Evolutionary conservation across 805 yeast species (phyloP).

Genomic region (Yarrowia phangngaensis): DNA sequence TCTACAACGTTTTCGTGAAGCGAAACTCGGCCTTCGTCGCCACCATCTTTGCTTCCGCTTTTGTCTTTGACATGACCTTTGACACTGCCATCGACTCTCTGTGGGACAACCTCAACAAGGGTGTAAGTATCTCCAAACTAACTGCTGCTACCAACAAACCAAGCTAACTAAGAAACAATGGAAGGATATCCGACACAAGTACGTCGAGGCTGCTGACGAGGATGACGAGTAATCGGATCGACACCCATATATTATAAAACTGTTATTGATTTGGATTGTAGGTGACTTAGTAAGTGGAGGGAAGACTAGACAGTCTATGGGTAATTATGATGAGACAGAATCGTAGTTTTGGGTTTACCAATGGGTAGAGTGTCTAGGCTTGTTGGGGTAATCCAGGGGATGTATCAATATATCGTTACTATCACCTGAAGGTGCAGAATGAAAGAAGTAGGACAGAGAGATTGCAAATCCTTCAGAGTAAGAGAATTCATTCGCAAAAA

Average conservation of each 20-base stretch:
- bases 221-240: conserved; percentile 32
- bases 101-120: conserved; percentile 41
- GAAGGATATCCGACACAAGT: conserved; percentile 36
- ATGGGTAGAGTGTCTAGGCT: too few species aligned
- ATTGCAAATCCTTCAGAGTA: too few species aligned
- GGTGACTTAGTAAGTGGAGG: not conserved
- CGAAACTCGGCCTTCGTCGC: conserved; percentile 89
- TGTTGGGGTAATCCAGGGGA: too few species aligned
- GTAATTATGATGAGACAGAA: too few species aligned
- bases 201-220: conserved; percentile 32
- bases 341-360: too few species aligned
- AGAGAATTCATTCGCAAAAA: too few species aligned
- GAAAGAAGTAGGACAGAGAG: too few species aligned
- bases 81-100: conserved; percentile 38
- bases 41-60: conserved; percentile 76
- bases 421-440: too few species aligned
- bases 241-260: conserved; percentile 23
- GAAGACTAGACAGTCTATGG: not conserved
- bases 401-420: too few species aligned
- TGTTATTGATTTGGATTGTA: conserved; percentile 3
- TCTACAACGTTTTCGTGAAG: conserved; percentile 70
- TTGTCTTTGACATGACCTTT: conserved; percentile 56
- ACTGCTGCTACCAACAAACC: not conserved
- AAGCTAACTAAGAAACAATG: conserved; percentile 34
- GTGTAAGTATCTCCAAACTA: conserved; percentile 35